Evolutionary conservation across 2,329 filamentous ascomycete genomes (phyloP), one percentile per base, ranked within the genome.

Genomic region (Hysterium pulicare): DNA sequence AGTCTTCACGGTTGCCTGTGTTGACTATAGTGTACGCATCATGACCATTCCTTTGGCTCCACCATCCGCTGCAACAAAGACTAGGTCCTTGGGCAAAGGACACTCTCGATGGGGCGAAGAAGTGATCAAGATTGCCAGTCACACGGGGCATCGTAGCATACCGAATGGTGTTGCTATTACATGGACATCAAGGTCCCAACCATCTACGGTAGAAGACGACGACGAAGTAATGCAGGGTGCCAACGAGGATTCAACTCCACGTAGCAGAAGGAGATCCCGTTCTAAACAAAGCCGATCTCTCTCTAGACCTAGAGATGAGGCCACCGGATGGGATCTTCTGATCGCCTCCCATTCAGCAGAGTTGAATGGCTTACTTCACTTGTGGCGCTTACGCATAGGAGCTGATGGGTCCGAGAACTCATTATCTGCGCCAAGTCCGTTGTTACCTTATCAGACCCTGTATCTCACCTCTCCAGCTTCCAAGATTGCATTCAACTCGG

Each of bases 11-110:
- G 73, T 75, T 4, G 71, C 75, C 13, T 83, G 78, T 49, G 71
- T 75, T 13, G 79, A 84, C 55, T 74, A 71, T 11, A 76, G 71
- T n/a, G 68, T 79, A 9, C 71, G 74, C 22, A 52, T 83, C 36
- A 66, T 83, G 17, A 73, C 73, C 4, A 53, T 82, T 15, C 78
- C 80, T 4, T 64, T 83, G 19, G 58, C 59, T 10, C 78, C 79
- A 36, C 78, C 78, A 19, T 69, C 75, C 30, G 58, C 71, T 26
- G 54, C 50, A 8, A 54, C 55, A 16, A 66, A 62, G 42, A 57
- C 55, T 21, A 57, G 50, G 38, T 44, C 51, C 15, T 35, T 52
- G 26, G 49, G 35, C 31, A 40, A 46, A 37, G 55, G 49, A 15
- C 28, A 42, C 19, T 59, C 60, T 11, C 55, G 54, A 33, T 64